Conservation (phyloP, 805 yeast genomes). For the Dipodascus geniculatus region DNA sequence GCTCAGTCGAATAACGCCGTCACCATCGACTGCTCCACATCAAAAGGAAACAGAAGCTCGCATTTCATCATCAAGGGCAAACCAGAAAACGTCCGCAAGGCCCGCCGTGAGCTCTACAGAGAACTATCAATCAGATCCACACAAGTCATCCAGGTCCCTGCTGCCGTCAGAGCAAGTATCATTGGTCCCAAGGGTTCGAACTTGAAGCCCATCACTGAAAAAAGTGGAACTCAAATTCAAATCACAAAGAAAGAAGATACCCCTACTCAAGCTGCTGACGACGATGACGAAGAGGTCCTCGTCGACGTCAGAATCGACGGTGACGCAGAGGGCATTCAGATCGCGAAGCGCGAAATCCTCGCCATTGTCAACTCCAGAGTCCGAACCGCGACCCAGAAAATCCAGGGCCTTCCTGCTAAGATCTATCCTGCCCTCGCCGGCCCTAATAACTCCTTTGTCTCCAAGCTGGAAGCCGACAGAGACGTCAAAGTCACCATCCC, state of each 20-base stretch:
- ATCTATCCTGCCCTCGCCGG: conserved; percentile 23
- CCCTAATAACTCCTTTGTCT: conserved; percentile 21
- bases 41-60: conserved; percentile 63
- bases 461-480: conserved; percentile 19
- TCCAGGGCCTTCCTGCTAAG: conserved; percentile 17
- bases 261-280: conserved; percentile 12
- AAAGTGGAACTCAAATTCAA: conserved; percentile 58
- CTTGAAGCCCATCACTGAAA: conserved; percentile 65
- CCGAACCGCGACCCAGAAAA: conserved; percentile 25
- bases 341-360: conserved; percentile 58
- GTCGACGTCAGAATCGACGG: conserved; percentile 63
- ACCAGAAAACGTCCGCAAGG: conserved; percentile 50
- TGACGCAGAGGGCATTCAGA: conserved; percentile 69
- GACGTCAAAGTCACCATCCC: conserved; percentile 16
- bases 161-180: conserved; percentile 60
- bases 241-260: conserved; percentile 25
- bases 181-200: conserved; percentile 83
- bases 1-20: conserved; percentile 52
- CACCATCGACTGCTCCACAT: conserved; percentile 71
- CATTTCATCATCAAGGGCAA: conserved; percentile 75
- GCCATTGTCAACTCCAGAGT: conserved; percentile 69
- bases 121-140: conserved; percentile 66
- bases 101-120: conserved; percentile 64
- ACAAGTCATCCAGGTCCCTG: conserved; percentile 55
- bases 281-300: conserved; percentile 50